These are phyloP conservation scores for Candida coleopterorum DNA, from an alignment of 805 yeast species.

Conservation along the genomic window DNA sequence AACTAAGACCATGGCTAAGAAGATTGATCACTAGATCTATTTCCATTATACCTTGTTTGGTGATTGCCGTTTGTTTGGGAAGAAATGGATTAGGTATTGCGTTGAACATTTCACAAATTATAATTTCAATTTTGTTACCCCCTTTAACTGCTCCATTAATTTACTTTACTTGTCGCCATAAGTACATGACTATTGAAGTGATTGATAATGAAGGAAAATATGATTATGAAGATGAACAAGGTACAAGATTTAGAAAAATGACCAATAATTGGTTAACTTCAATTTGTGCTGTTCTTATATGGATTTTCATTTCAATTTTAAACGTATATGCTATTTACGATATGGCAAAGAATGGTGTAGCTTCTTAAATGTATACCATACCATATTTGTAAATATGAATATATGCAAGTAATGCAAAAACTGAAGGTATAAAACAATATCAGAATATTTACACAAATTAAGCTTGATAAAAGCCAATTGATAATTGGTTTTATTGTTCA, in stretches of 20 bases:
- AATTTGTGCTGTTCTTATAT: constrained; percentile 47
- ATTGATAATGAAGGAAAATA: constrained; percentile 14
- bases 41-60: constrained; percentile 76
- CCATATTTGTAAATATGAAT: no score
- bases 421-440: no score
- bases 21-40: constrained; percentile 72
- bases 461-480: no score
- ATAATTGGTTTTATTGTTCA: no score
- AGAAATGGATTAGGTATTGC: constrained; percentile 66
- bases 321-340: constrained; percentile 59
- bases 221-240: constrained; percentile 11
- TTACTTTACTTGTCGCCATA: constrained; percentile 68
- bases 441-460: no score
- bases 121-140: constrained; percentile 76
- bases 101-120: constrained; percentile 81
- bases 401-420: no score
- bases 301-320: constrained; percentile 68
- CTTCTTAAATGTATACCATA: no score
- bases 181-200: constrained; percentile 60
- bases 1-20: constrained; percentile 72
- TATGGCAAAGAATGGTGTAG: constrained; percentile 34
- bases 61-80: constrained; percentile 68
- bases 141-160: constrained; percentile 81
- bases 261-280: constrained; percentile 61
- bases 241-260: constrained; percentile 42